Base-by-base conservation (phyloP, 2,329 filamentous ascomycete genomes). In the Acephala macrosclerotiorum region DNA sequence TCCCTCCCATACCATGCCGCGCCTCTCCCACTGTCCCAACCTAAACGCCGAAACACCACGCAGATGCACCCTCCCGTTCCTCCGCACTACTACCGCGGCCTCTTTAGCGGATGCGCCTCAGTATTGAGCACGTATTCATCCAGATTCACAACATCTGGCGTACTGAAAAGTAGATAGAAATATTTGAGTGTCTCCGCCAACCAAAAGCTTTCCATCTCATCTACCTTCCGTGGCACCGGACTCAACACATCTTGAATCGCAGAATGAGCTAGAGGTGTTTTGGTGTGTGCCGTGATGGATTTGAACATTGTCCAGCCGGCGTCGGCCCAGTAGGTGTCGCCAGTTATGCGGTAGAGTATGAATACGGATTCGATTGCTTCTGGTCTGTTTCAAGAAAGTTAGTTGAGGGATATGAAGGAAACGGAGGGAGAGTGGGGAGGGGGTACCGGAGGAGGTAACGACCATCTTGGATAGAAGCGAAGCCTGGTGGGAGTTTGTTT, bases 351-450 rank as follows among this genome's bases (percentile, higher is more conserved):
- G 57, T 73, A 72, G 81, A 91, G 84, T 73, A 89, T 85, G 77
- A 88, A 91, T 22, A 91, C 87, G 6, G 86, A 89, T 76, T 91
- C 88, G 57, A 91, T 89, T 3, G 88, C 88, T 77, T 91, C 88
- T 12, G 88, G 89, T 75, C 85, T 73, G 16, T 79, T 25, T 85
- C 75, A 26, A 84, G 33, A n/a, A n/a, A n/a, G n/a, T n/a, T n/a
- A n/a, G n/a, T n/a, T n/a, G n/a, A n/a, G n/a, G n/a, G n/a, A n/a
- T n/a, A n/a, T n/a, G n/a, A n/a, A n/a, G n/a, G n/a, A n/a, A n/a
- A n/a, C n/a, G n/a, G n/a, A 7, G 20, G 29, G 53, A 8, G 4
- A 73, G 20, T 25, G 38, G 42, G 14, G 25, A 20, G 20, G 14
- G n/a, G 49, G 49, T 65, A 73, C 70, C 73, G 63, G 12, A 74